phyloP scores from a whole-genome alignment of 2,329 filamentous ascomycete genomes.

The Pseudocercospora crystallina region DNA sequence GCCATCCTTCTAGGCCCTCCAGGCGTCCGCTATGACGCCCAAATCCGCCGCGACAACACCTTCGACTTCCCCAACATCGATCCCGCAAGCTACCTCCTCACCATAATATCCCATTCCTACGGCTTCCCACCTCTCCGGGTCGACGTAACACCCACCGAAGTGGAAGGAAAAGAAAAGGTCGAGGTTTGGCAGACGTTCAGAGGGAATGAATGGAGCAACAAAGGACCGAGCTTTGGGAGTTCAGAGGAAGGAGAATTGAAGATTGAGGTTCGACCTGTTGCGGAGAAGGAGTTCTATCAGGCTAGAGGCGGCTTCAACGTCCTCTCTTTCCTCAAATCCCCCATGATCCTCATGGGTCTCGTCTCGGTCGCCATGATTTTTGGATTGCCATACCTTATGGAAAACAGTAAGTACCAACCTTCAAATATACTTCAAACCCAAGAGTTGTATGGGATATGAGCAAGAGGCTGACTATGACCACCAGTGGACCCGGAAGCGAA shows the following conservation, averaged over 20 bases:
- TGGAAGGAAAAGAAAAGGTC: slow-evolving; percentile 49
- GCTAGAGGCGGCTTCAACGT: slow-evolving; percentile 66
- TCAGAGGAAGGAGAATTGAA: slow-evolving; percentile 43
- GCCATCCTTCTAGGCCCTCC: slow-evolving; percentile 56
- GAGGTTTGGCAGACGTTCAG: slow-evolving; percentile 80
- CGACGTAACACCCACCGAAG: slow-evolving; percentile 58
- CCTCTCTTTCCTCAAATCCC: slow-evolving; percentile 83
- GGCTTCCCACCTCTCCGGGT: slow-evolving; percentile 77
- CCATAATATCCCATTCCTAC: slow-evolving; percentile 73
- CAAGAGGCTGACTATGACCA: slow-evolving; percentile 17
- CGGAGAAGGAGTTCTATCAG: slow-evolving; percentile 71
- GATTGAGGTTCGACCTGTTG: slow-evolving; percentile 63
- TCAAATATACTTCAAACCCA: too few species aligned
- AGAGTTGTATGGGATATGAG: neutral
- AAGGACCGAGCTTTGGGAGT: slow-evolving; percentile 62
- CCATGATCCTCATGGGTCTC: slow-evolving; percentile 92
- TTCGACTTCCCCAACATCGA: slow-evolving; percentile 75
- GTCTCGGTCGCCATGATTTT: slow-evolving; percentile 81
- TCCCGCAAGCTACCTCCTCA: slow-evolving; percentile 74
- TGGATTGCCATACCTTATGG: slow-evolving; percentile 91
- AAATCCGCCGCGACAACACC: slow-evolving; percentile 65
- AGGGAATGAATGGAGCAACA: slow-evolving; percentile 87
- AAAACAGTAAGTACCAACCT: slow-evolving; percentile 68
- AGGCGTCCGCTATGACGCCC: slow-evolving; percentile 54
- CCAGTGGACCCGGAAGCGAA: slow-evolving; percentile 95